Evolutionary conservation across 441 rosid genomes (phyloP), one percentile per base, ranked within the genome.

Genomic region (Geranium incanum): DNA sequence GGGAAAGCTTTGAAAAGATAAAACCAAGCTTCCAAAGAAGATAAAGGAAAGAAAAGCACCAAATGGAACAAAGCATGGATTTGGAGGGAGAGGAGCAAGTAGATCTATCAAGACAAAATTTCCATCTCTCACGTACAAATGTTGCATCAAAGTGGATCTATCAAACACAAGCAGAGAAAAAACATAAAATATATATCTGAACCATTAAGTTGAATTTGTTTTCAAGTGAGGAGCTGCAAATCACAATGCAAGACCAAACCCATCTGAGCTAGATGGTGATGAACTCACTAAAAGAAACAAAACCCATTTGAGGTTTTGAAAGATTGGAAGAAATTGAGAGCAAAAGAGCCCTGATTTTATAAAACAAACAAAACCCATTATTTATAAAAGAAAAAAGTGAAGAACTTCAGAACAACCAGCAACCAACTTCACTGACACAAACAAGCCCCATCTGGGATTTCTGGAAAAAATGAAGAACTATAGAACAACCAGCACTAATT

Each of bases 81-180:
- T 38, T 21, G 6, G 36, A 59, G 16, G 57, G 11, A 16, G 65
- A 13, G 12, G 15, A 12, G 1, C 15, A 63, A 60, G 50, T 6
- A 1, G 33, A 23, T 23, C 33, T 23, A 28, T 28, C 33, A 28
- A 28, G 33, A 2, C 33, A 28, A 23, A 23, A 28, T 28, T 2
- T 28, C 33, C 33, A 28, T 28, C 33, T 28, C 3, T 2, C 33
- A 28, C 33, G 1, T 28, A 28, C 33, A 28, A 28, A 28, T 28
- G 3, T 28, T 28, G 1, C 21, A 21, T 68, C 13, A 43, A 67
- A 70, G 62, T 63, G 81, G 77, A 73, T 72, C 73, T 68, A 50
- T 70, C n/a, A 48, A 11, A 48, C 13, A 8, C 1, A 11, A 68
- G 41, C 23, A 45, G 5, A 68, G 7, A 15, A 13, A 33, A 70